Evolutionary conservation across 2,329 filamentous ascomycete species (phyloP).

Genomic region (Teratosphaeria gauchensis): DNA sequence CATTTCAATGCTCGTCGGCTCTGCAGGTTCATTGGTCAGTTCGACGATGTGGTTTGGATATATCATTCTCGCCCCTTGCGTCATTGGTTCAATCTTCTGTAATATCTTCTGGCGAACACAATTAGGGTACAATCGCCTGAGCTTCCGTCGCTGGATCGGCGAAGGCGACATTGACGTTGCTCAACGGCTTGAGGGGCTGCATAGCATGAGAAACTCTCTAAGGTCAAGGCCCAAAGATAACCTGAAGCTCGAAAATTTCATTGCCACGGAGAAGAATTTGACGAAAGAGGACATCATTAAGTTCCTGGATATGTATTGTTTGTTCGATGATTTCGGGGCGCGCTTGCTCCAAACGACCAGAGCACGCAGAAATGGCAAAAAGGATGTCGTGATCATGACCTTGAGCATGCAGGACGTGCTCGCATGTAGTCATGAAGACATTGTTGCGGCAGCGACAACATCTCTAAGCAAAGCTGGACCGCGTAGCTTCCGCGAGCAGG

Average conservation of each 20-base stretch:
- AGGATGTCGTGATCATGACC: neutral
- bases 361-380: neutral
- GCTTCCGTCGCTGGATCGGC: neutral
- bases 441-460: neutral
- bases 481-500: neutral
- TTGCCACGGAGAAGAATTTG: neutral
- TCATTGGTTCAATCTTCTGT: slow-evolving; percentile 21
- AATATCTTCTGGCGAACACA: slow-evolving; percentile 6
- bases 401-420: neutral
- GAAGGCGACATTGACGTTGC: neutral
- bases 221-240: neutral
- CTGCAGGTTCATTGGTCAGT: slow-evolving; percentile 42
- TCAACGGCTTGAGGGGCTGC: neutral
- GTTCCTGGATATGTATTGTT: neutral
- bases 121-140: slow-evolving; percentile 6
- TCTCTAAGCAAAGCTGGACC: neutral
- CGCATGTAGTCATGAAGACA: neutral
- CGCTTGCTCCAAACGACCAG: neutral
- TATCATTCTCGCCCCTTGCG: slow-evolving; percentile 42
- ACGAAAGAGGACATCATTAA: neutral
- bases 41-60: slow-evolving; percentile 46
- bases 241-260: neutral
- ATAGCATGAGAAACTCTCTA: neutral
- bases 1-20: slow-evolving; percentile 38
- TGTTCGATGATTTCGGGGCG: neutral